Percentiles rank a stretch among this genome's conserved stretches.
Evolutionary conservation across 805 yeast genomes (phyloP).

Genomic region (Ogataea allantospora): DNA sequence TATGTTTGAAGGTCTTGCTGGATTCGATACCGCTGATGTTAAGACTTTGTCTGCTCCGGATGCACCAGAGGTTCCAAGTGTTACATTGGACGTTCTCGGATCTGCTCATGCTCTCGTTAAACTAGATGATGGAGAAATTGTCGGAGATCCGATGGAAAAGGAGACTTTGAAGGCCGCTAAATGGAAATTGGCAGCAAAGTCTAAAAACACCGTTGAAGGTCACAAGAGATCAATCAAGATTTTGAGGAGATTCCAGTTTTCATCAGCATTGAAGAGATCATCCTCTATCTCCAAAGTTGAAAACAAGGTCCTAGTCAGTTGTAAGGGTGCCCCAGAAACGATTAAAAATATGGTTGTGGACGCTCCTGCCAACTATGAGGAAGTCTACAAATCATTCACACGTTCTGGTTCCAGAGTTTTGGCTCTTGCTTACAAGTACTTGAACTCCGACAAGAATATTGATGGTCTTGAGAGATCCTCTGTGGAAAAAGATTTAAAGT

Average conservation of each 20-base stretch:
- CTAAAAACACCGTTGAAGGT: slow-evolving; percentile 61
- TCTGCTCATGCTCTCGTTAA: slow-evolving; percentile 95
- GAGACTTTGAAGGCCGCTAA: slow-evolving; percentile 86
- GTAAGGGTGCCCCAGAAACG: slow-evolving; percentile 98
- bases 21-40: slow-evolving; percentile 54
- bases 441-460: slow-evolving; percentile 47
- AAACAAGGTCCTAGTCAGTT: slow-evolving; percentile 66
- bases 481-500: slow-evolving; percentile 69
- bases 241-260: slow-evolving; percentile 93
- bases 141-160: slow-evolving; percentile 99
- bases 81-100: slow-evolving; percentile 74
- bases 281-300: slow-evolving; percentile 70
- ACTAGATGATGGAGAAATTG: slow-evolving; percentile 94
- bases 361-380: slow-evolving; percentile 80
- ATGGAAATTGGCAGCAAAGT: slow-evolving; percentile 70
- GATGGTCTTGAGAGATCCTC: slow-evolving; percentile 68
- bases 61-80: slow-evolving; percentile 59
- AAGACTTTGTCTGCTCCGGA: slow-evolving; percentile 52
- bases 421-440: slow-evolving; percentile 84
- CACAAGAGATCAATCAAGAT: slow-evolving; percentile 54
- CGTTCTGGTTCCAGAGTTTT: slow-evolving; percentile 95
- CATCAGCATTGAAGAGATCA: slow-evolving; percentile 93
- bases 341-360: slow-evolving; percentile 69
- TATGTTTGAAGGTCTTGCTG: slow-evolving; percentile 95
- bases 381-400: slow-evolving; percentile 82